Percentiles rank a stretch among this genome's conserved stretches.
Evolutionary conservation across 2,329 filamentous ascomycete species (phyloP).

Genomic region (Xylariaceae sp.): DNA sequence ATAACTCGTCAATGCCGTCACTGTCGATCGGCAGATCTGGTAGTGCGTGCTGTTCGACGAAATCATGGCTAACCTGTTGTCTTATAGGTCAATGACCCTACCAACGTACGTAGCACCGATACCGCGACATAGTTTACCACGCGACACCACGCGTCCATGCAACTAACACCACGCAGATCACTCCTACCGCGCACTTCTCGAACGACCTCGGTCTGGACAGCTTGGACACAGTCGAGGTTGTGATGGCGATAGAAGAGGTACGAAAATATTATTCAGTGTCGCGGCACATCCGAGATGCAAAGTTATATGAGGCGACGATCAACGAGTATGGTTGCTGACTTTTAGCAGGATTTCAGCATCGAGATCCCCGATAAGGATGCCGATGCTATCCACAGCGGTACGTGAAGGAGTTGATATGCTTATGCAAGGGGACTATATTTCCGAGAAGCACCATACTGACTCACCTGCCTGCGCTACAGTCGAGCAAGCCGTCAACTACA

Average conservation of each 20-base stretch:
- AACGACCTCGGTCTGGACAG: constrained; percentile 97
- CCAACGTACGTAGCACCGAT: constrained; percentile 47
- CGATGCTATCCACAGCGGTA: constrained; percentile 90
- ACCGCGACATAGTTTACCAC: not conserved
- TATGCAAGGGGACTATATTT: not conserved
- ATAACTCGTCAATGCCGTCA: too few species aligned
- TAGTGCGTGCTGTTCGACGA: too few species aligned
- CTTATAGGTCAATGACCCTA: constrained; percentile 59
- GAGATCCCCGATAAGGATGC: constrained; percentile 98
- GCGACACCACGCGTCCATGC: not conserved
- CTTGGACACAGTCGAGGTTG: constrained; percentile 97
- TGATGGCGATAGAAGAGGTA: constrained; percentile 99
- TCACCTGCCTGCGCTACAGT: constrained; percentile 47
- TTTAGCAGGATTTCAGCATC: constrained; percentile 63
- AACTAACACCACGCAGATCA: constrained; percentile 57
- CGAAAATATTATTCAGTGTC: constrained; percentile 2
- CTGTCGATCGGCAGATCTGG: too few species aligned
- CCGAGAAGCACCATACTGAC: constrained; percentile 16
- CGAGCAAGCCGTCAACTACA: constrained; percentile 92
- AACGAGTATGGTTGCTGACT: too few species aligned
- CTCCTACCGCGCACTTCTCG: constrained; percentile 78
- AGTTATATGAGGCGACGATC: too few species aligned
- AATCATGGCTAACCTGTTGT: constrained; percentile 22
- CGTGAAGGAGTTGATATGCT: constrained; percentile 32
- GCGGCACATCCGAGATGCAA: not conserved